Percentiles rank a stretch among this genome's conserved stretches.
These are phyloP conservation scores for Letharia lupina DNA, from an alignment of 495 filamentous ascomycete species.

Conservation along the genomic window DNA sequence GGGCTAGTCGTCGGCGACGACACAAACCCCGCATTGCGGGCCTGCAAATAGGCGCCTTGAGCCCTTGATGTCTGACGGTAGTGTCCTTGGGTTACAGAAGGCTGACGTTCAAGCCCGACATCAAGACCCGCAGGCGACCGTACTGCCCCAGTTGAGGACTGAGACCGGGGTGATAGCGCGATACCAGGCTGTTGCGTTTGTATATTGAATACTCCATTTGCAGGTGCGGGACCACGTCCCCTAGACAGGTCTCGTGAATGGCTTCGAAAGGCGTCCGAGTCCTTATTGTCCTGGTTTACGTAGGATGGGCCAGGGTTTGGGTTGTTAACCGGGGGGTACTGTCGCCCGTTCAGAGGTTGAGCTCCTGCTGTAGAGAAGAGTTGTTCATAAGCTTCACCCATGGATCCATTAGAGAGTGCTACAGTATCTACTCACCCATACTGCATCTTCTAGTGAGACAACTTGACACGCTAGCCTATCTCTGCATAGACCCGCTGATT, in stretches of 20 bases:
- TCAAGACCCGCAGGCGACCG: constrained; percentile 42
- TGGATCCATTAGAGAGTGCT: not conserved
- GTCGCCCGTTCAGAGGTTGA: constrained; percentile 15
- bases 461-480: not conserved
- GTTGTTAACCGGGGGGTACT: constrained; percentile 6
- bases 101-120: constrained; percentile 56
- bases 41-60: constrained; percentile 79
- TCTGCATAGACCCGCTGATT: not conserved
- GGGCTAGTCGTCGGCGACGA: constrained; percentile 63
- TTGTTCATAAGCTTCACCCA: not conserved
- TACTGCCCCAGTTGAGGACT: constrained; percentile 44
- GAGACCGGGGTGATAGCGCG: constrained; percentile 43
- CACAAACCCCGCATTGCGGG: constrained; percentile 71
- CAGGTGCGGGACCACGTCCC: constrained; percentile 32
- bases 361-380: constrained; percentile 10
- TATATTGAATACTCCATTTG: constrained; percentile 35
- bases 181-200: constrained; percentile 33
- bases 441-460: constrained; percentile 8
- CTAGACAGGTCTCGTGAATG: constrained; percentile 27
- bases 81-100: constrained; percentile 71
- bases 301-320: constrained; percentile 5
- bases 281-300: constrained; percentile 12
- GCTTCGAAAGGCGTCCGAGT: constrained; percentile 17
- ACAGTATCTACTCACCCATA: constrained; percentile 6
- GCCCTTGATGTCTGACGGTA: constrained; percentile 92